A percentile compares a stretch with the other conserved stretches of the same genome.
Evolutionary conservation across 352 stramenopile species (phyloP).

Genomic region (Globisporangium recalcitrans): DNA sequence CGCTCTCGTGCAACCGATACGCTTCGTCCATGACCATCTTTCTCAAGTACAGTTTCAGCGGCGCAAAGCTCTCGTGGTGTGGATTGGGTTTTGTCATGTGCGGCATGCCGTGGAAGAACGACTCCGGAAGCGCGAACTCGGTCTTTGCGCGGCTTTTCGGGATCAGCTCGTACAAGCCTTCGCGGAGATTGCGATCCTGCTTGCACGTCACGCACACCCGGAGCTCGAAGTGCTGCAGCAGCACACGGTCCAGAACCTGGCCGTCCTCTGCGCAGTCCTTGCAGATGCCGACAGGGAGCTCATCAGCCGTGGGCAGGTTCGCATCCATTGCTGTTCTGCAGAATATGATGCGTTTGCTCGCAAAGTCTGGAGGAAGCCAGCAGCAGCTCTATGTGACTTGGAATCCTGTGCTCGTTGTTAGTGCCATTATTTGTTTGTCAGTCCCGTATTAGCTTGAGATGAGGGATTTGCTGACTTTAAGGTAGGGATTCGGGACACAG

Average conservation of each 20-base stretch:
- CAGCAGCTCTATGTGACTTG: background rate
- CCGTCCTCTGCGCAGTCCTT: conserved; percentile 44
- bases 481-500: conserved; percentile 9
- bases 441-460: background rate
- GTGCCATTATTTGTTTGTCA: background rate
- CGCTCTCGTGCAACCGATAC: conserved; percentile 39
- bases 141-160: conserved; percentile 48
- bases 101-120: conserved; percentile 42
- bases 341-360: conserved; percentile 2
- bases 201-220: conserved; percentile 59
- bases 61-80: conserved; percentile 57
- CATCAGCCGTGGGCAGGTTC: background rate
- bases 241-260: conserved; percentile 39
- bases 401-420: background rate
- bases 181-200: conserved; percentile 45
- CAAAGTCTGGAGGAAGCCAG: background rate
- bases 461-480: background rate
- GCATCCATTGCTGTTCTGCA: background rate
- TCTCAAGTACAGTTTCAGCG: conserved; percentile 59
- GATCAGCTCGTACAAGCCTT: conserved; percentile 53
- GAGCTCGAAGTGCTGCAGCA: conserved; percentile 50
- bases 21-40: conserved; percentile 49
- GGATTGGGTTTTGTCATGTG: conserved; percentile 58
- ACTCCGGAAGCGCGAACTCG: conserved; percentile 61
- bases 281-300: conserved; percentile 34